Percentiles rank a stretch among this genome's conserved stretches.
Conservation (phyloP, 768 basidiomycete species). For the Rhodotorula diobovata region DNA sequence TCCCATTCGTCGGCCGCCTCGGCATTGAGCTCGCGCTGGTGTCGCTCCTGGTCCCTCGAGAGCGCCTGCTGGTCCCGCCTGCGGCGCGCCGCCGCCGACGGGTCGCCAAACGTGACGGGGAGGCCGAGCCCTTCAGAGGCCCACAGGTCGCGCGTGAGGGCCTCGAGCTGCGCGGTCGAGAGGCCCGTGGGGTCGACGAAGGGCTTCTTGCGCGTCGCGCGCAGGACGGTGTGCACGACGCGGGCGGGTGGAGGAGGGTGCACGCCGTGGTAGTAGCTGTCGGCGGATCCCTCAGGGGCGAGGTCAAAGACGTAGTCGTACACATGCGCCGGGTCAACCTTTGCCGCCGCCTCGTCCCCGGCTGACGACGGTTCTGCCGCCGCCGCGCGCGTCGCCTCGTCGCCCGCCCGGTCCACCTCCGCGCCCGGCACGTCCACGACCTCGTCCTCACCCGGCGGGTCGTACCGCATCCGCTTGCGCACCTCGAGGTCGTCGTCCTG, state of each 20-base stretch:
- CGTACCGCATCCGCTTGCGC: constrained; percentile 26
- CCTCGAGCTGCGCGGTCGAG: constrained; percentile 16
- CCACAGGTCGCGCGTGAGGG: constrained; percentile 13
- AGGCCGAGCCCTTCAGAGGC: constrained; percentile 12
- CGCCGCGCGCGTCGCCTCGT: too few species aligned
- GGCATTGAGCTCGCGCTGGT: constrained; percentile 25
- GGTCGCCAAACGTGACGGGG: constrained; percentile 20
- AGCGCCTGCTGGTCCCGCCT: not conserved
- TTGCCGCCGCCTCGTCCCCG: not conserved
- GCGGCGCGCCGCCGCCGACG: too few species aligned
- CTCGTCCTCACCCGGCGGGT: not conserved
- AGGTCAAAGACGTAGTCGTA: constrained; percentile 34
- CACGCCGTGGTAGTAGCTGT: constrained; percentile 38
- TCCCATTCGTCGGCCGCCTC: constrained; percentile 35
- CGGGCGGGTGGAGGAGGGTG: constrained; percentile 34
- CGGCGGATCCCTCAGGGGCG: constrained; percentile 11
- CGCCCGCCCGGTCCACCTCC: not conserved
- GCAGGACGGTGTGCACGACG: constrained; percentile 26
- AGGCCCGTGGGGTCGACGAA: constrained; percentile 31
- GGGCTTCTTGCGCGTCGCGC: constrained; percentile 8
- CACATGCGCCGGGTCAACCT: constrained; percentile 26
- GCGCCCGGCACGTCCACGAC: not conserved
- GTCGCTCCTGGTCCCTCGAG: constrained; percentile 20
- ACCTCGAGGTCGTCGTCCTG: constrained; percentile 25
- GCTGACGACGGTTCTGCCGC: too few species aligned